Evolutionary conservation across 768 basidiomycete species (phyloP).

Genomic region (Lentinus brumalis): DNA sequence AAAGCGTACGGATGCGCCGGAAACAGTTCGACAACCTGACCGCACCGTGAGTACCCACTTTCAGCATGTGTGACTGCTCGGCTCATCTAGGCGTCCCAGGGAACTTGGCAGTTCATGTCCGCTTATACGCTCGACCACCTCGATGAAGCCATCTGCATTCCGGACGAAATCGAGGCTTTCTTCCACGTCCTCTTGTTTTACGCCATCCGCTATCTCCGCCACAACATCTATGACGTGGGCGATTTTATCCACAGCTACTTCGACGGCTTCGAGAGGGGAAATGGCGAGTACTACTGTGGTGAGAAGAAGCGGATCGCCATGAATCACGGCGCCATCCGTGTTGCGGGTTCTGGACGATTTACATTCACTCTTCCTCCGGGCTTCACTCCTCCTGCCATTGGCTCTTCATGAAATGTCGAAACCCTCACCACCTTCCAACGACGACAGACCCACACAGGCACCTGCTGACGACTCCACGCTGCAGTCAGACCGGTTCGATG

Average conservation of each 20-base stretch:
- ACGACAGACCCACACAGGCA: too few relatives aligned
- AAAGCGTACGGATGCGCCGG: not conserved
- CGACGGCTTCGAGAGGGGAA: not conserved
- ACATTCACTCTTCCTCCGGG: too few relatives aligned
- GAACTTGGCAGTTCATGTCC: constrained; percentile 4
- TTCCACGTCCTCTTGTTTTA: constrained; percentile 3
- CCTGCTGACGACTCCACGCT: too few relatives aligned
- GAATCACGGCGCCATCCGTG: too few relatives aligned
- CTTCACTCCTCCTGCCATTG: too few relatives aligned
- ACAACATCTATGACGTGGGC: not conserved
- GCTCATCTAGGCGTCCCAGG: not conserved
- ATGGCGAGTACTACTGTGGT: not conserved
- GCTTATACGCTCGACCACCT: not conserved
- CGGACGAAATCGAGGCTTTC: constrained; percentile 5
- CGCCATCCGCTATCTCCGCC: constrained; percentile 1
- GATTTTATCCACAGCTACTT: not conserved
- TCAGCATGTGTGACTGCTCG: not conserved
- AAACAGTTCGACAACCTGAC: not conserved
- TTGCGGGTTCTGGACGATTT: too few relatives aligned
- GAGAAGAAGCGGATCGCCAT: not conserved
- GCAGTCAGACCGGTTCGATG: too few relatives aligned
- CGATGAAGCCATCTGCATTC: not conserved
- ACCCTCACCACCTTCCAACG: too few relatives aligned
- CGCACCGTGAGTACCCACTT: not conserved
- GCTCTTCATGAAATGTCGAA: too few relatives aligned